Evolutionary conservation across 192 early-diverging fungal species (phyloP).

Genomic region (Linnemannia elongata): DNA sequence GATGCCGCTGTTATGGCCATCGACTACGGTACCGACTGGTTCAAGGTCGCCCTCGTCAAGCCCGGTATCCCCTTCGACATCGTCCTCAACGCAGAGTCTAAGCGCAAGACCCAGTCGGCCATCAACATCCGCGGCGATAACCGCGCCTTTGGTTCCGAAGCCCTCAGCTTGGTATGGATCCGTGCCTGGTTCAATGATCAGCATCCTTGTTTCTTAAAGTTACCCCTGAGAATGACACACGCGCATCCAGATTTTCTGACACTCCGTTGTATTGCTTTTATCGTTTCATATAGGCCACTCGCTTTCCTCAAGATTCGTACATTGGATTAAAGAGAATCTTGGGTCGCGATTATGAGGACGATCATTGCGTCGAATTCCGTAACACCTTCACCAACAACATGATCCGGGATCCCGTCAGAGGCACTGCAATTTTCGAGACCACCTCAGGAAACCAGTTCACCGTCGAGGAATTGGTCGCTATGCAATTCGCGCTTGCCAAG

Average conservation of each 20-base stretch:
- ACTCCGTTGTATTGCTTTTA: neutral
- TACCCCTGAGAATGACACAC: neutral
- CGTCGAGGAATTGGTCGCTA: conserved; percentile 93
- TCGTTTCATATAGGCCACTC: conserved; percentile 68
- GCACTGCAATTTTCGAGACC: conserved; percentile 79
- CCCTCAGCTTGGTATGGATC: conserved; percentile 75
- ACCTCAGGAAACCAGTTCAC: conserved; percentile 68
- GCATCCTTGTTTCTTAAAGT: neutral
- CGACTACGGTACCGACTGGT: conserved; percentile 98
- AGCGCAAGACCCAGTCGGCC: conserved; percentile 91
- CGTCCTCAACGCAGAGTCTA: conserved; percentile 96
- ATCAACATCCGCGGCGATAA: conserved; percentile 85
- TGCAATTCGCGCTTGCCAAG: conserved; percentile 92
- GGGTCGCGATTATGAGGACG: conserved; percentile 83
- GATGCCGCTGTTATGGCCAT: conserved; percentile 91
- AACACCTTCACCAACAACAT: conserved; percentile 84
- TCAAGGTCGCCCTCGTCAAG: conserved; percentile 94
- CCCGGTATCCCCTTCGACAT: conserved; percentile 92
- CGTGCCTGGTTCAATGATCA: neutral
- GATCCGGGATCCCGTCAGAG: conserved; percentile 74
- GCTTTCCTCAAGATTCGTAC: conserved; percentile 88
- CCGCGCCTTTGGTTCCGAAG: conserved; percentile 91
- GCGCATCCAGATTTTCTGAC: neutral
- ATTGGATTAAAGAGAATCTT: conserved; percentile 88
- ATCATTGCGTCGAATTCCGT: conserved; percentile 77